A percentile compares a stretch with the other conserved stretches of the same genome.
Evolutionary conservation across 2,329 filamentous ascomycete species (phyloP).

Genomic region (Penicillium sp.): DNA sequence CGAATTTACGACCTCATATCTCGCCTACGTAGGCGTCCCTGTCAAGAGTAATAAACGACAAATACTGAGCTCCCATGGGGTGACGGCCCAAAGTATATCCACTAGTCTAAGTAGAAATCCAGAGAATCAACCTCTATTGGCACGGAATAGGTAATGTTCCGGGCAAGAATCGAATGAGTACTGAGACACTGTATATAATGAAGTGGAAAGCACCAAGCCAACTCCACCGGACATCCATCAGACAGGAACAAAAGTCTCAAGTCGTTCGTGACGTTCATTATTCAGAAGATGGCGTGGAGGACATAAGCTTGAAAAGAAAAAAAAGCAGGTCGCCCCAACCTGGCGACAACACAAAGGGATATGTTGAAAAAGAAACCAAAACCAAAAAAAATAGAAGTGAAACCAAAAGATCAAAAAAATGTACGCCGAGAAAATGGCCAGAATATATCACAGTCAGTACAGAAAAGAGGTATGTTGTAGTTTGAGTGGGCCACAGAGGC

Average conservation of each 20-base stretch:
- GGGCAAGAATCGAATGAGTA: slow-evolving; percentile 7
- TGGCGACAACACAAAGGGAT: slow-evolving; percentile 10
- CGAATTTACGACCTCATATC: slow-evolving; percentile 3
- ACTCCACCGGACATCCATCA: slow-evolving; percentile 7
- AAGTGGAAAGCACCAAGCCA: slow-evolving; percentile 8
- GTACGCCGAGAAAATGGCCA: slow-evolving; percentile 14
- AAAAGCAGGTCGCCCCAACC: slow-evolving; percentile 8
- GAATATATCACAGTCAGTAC: slow-evolving; percentile 13
- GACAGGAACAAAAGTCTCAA: slow-evolving; percentile 7
- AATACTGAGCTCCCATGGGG: no score
- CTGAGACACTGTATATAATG: slow-evolving; percentile 19
- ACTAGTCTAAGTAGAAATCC: background rate
- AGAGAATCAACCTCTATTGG: slow-evolving; percentile 9
- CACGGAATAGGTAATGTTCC: background rate
- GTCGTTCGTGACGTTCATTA: slow-evolving; percentile 24
- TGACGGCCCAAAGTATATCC: background rate
- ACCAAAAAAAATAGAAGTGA: background rate
- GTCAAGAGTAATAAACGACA: background rate
- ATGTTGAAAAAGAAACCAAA: slow-evolving; percentile 8
- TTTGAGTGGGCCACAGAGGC: background rate
- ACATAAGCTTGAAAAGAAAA: slow-evolving; percentile 15
- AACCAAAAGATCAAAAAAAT: slow-evolving; percentile 9
- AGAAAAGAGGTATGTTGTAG: slow-evolving; percentile 2
- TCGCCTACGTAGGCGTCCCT: background rate
- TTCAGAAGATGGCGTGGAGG: slow-evolving; percentile 18